Percentiles rank a stretch among this genome's conserved stretches.
phyloP scores from a whole-genome alignment of 2,329 filamentous ascomycete genomes.

The Aspergillus sp. region DNA sequence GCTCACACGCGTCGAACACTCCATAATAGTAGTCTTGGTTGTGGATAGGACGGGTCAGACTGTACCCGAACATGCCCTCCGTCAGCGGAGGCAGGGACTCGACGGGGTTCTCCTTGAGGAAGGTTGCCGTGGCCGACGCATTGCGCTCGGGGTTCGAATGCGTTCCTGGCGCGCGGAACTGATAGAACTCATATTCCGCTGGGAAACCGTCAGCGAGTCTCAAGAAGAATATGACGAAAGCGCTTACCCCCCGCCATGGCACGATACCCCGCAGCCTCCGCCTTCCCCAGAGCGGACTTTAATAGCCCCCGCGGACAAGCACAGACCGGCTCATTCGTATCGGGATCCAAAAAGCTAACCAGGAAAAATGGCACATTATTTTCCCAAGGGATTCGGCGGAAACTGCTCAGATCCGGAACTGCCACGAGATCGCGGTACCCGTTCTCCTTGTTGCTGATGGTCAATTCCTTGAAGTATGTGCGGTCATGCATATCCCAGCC shows the following conservation, averaged over 20 bases:
- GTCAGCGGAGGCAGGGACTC: slow-evolving; percentile 76
- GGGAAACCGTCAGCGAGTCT: slow-evolving; percentile 16
- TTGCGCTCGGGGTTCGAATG: slow-evolving; percentile 56
- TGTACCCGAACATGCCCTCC: slow-evolving; percentile 96
- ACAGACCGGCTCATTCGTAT: slow-evolving; percentile 69
- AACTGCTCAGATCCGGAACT: slow-evolving; percentile 74
- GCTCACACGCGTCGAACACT: slow-evolving; percentile 75
- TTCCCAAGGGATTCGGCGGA: slow-evolving; percentile 88
- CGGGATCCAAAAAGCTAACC: slow-evolving; percentile 79
- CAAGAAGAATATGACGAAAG: too few species aligned
- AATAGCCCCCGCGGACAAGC: slow-evolving; percentile 79
- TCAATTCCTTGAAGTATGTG: slow-evolving; percentile 82
- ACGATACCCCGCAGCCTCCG: slow-evolving; percentile 68
- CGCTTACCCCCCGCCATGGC: slow-evolving; percentile 85
- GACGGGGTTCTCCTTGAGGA: slow-evolving; percentile 71
- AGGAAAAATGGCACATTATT: slow-evolving; percentile 82
- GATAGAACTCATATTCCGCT: slow-evolving; percentile 96
- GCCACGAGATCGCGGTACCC: slow-evolving; percentile 86
- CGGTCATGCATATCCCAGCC: slow-evolving; percentile 97
- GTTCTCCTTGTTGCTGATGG: slow-evolving; percentile 86
- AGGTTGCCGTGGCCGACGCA: slow-evolving; percentile 70
- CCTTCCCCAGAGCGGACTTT: slow-evolving; percentile 66
- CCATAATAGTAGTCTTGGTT: slow-evolving; percentile 93
- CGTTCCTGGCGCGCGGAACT: slow-evolving; percentile 70
- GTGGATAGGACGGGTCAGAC: slow-evolving; percentile 79